Evolutionary conservation across 148 eudicot genomes (phyloP).

Genomic region (Amaranthus cruentus): DNA sequence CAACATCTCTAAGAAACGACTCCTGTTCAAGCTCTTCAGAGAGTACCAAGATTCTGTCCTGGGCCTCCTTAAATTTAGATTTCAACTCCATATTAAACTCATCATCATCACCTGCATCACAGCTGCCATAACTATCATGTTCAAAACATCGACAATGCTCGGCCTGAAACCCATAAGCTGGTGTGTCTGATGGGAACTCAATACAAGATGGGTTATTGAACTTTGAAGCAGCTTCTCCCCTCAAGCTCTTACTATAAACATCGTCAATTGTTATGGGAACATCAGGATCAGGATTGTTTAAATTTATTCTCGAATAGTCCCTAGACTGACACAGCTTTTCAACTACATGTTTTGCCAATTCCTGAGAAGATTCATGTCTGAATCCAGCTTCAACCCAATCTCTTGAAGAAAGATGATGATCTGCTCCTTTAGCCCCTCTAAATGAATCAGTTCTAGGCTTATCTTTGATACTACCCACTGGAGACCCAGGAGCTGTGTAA

Average conservation of each 20-base stretch:
- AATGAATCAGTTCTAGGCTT: slow-evolving; percentile 54
- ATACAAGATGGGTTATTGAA: slow-evolving; percentile 25
- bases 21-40: slow-evolving; percentile 62
- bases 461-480: slow-evolving; percentile 44
- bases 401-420: slow-evolving; percentile 35
- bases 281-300: slow-evolving; percentile 47
- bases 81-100: slow-evolving; percentile 47
- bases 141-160: slow-evolving; percentile 26
- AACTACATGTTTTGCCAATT: slow-evolving; percentile 78
- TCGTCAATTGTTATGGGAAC: slow-evolving; percentile 78
- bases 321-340: slow-evolving; percentile 72
- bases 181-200: slow-evolving; percentile 18
- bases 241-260: slow-evolving; percentile 45
- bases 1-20: slow-evolving; percentile 40
- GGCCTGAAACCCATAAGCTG: slow-evolving; percentile 20
- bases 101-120: slow-evolving; percentile 26
- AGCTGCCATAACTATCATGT: slow-evolving; percentile 16
- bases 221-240: slow-evolving; percentile 23
- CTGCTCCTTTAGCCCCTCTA: slow-evolving; percentile 43
- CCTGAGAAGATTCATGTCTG: slow-evolving; percentile 60
- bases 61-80: slow-evolving; percentile 62
- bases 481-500: slow-evolving; percentile 46
- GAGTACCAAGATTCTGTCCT: slow-evolving; percentile 44
- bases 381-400: slow-evolving; percentile 47
- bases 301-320: slow-evolving; percentile 30